phyloP scores from a whole-genome alignment of 2,329 filamentous ascomycete genomes.

The Graphilbum sp. region DNA sequence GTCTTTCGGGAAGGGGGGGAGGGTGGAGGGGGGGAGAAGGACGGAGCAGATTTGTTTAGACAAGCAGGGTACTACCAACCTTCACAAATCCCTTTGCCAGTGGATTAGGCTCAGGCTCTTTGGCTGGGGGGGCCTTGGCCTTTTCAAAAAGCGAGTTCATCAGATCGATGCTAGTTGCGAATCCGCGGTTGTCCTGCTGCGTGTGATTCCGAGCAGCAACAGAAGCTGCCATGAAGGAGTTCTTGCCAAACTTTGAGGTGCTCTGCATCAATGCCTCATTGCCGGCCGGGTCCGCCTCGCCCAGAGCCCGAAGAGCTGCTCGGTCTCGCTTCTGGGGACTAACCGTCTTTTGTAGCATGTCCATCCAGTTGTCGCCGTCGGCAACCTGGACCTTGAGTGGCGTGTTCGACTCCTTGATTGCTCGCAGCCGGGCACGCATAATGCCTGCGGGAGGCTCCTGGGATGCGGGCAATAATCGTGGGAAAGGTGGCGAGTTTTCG shows the following conservation, averaged over 20 bases:
- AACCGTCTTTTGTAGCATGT: constrained; percentile 84
- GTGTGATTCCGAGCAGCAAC: constrained; percentile 16
- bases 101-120: constrained; percentile 27
- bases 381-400: constrained; percentile 44
- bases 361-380: constrained; percentile 75
- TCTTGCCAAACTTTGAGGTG: constrained; percentile 13
- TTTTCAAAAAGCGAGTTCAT: constrained; percentile 89
- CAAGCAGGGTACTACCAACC: constrained; percentile 49
- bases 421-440: constrained; percentile 46
- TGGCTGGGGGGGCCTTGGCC: constrained; percentile 40
- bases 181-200: constrained; percentile 41
- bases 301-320: constrained; percentile 44
- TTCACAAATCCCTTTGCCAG: constrained; percentile 56
- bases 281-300: constrained; percentile 33
- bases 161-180: constrained; percentile 80
- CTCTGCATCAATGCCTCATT: constrained; percentile 20
- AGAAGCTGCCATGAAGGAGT: constrained; percentile 6
- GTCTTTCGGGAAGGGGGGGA: too few species aligned
- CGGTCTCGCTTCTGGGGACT: constrained; percentile 88
- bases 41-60: constrained; percentile 15
- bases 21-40: not conserved
- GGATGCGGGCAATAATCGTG: constrained; percentile 27
- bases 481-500: constrained; percentile 31
- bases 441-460: constrained; percentile 42
- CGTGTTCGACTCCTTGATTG: constrained; percentile 41